Evolutionary conservation across 805 yeast genomes (phyloP).

Genomic region (Candida caryicola): DNA sequence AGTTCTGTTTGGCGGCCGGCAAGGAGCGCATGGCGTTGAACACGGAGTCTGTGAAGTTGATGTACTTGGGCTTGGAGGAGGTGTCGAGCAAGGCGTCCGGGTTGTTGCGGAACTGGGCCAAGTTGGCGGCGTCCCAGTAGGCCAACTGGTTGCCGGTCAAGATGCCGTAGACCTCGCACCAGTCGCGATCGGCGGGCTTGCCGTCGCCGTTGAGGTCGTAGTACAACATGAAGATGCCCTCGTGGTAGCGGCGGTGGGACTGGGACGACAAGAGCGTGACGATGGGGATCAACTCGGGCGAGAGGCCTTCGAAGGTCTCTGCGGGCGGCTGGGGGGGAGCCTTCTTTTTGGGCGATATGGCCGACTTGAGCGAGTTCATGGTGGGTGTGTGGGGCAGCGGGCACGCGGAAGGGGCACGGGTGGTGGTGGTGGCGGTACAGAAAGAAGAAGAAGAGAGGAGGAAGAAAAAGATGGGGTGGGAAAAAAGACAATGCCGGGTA

Average conservation of each 20-base stretch:
- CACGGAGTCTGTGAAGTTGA: constrained; percentile 87
- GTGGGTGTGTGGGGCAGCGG: not conserved
- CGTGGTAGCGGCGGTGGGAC: constrained; percentile 68
- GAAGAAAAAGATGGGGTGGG: too few species aligned
- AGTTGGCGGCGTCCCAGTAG: constrained; percentile 78
- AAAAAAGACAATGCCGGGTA: too few species aligned
- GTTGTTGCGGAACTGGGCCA: constrained; percentile 51
- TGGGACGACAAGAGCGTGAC: constrained; percentile 74
- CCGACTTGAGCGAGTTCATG: not conserved
- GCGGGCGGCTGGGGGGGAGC: constrained; percentile 1
- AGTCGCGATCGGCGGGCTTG: constrained; percentile 72
- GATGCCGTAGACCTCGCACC: constrained; percentile 93
- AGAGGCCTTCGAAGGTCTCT: constrained; percentile 25
- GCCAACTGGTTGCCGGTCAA: constrained; percentile 89
- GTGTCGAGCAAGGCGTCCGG: constrained; percentile 55
- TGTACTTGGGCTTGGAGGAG: constrained; percentile 76
- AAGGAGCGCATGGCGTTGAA: constrained; percentile 68
- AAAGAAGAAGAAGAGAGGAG: not conserved
- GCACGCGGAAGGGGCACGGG: not conserved
- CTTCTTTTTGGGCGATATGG: constrained; percentile 16
- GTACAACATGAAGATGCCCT: constrained; percentile 71
- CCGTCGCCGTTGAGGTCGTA: constrained; percentile 83
- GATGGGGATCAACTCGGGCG: constrained; percentile 62
- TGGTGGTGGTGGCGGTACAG: not conserved
- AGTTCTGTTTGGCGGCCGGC: constrained; percentile 61